Evolutionary conservation across 139 green algal genomes (phyloP), one percentile per base, ranked within the genome.

Genomic region (Chlorella sp.): DNA sequence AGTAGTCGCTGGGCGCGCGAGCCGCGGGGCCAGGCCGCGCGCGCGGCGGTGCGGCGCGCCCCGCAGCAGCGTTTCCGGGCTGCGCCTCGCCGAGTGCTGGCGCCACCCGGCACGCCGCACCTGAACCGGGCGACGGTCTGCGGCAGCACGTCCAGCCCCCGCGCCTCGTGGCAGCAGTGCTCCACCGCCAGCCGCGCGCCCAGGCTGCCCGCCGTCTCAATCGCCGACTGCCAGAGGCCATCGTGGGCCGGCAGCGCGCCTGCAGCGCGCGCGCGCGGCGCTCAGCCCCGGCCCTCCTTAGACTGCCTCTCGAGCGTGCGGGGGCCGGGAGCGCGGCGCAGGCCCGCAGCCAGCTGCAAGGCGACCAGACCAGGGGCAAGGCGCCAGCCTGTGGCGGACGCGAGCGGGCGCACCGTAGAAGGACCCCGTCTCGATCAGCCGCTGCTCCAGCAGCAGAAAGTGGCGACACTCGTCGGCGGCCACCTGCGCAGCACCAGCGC

Each of bases 101-200:
- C n/a, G n/a, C n/a, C n/a, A n/a, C n/a, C n/a, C n/a, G n/a, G n/a
- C n/a, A n/a, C 46, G 14, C 58, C 58, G 27, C 29, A 65, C 2
- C 88, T 77, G 81, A 98, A 97, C 62, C 91, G 90, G 21, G 42
- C 33, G 41, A 98, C 92, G 5, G 95, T 98, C 45, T 84, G 55
- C 1, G 95, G 95, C 75, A 98, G 84, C 60, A 97, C 89, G 77
- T 98, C 94, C 66, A 98, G 79, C 2, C 94, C 85, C 17, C 82
- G 58, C 1, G 79, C 83, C 74, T 98, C 95, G 74, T 98, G 95
- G 15, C 94, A 89, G 79, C 89, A 95, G 81, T 97, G 92, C 86
- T 98, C 95, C 36, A 98, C 84, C 0, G 91, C 93, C 27, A 98
- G 84, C 2, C 95, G 84, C 0, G 92, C 92, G 17, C 60, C 48